Base-by-base conservation (phyloP, 2,329 filamentous ascomycete species). In the Cytospora chrysosperma region DNA sequence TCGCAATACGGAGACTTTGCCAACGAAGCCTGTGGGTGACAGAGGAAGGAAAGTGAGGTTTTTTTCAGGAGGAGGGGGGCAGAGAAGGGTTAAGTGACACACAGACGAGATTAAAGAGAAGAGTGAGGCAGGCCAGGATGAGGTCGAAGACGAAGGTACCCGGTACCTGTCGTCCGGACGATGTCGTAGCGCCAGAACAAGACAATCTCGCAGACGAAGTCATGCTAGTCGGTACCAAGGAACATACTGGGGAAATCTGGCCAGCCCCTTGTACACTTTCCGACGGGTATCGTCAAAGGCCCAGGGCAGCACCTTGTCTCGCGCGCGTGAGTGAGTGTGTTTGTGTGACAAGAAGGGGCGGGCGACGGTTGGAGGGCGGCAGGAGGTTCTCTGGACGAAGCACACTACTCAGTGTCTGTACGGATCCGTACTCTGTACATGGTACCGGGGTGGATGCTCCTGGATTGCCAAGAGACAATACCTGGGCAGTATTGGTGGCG, bases 11-110 rank as follows among this genome's bases (percentile, higher is more conserved):
- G 67, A 57, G 80, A 82, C 82, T 84, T 79, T 84, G 82, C 82
- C 82, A 84, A 83, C 82, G 82, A 84, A 83, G 82, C 73, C 77
- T 74, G 73, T 72, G 69, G 67, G 69, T 66, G 56, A 64, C 61
- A 64, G 62, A 64, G 40, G 61, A 66, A 51, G 61, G 50, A 62
- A 60, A 13, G 65, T 64, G 65, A 53, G 63, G 65, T 62, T 66
- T 54, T 55, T 59, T 54, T 52, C 50, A 62, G 61, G 58, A 32
- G 59, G 52, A 59, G 63, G 51, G 57, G 37, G 56, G 54, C 58
- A 24, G 51, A 54, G 54, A 65, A 67, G 65, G 64, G 63, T 47
- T 62, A 40, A 54, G 50, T 59, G 60, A 58, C 54, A 58, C 62
- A 62, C 54, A 54, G 63, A 62, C 63, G 63, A 64, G 58, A 65